A percentile compares a stretch with the other conserved stretches of the same genome.
Evolutionary conservation across 2,329 filamentous ascomycete species (phyloP).

Genomic region (Colletotrichum theobromicola): DNA sequence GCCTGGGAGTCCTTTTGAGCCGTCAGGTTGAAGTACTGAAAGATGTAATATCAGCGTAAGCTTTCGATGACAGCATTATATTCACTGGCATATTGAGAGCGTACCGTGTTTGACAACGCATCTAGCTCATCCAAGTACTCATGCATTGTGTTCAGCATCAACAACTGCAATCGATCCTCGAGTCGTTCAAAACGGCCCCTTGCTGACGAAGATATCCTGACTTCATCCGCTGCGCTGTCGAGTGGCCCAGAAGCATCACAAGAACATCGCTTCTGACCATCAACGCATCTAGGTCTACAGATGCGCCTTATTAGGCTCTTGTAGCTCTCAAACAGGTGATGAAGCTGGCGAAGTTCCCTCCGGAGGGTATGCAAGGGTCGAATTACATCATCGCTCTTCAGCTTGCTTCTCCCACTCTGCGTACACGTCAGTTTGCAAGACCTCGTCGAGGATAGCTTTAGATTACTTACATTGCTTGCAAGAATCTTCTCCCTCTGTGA

Average conservation of each 20-base stretch:
- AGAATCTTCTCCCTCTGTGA: slow-evolving; percentile 38
- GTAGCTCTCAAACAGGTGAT: slow-evolving; percentile 66
- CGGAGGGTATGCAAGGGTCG: slow-evolving; percentile 63
- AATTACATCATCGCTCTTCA: slow-evolving; percentile 58
- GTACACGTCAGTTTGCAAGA: slow-evolving; percentile 3
- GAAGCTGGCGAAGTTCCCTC: slow-evolving; percentile 63
- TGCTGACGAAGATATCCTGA: slow-evolving; percentile 48
- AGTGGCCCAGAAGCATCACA: not conserved
- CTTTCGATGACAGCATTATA: too few species aligned
- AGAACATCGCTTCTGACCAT: not conserved
- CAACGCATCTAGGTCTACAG: slow-evolving; percentile 45
- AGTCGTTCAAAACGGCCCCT: slow-evolving; percentile 64
- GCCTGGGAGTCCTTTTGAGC: slow-evolving; percentile 76
- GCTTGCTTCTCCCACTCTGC: slow-evolving; percentile 25
- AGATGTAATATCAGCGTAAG: slow-evolving; percentile 12
- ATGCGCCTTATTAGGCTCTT: slow-evolving; percentile 65
- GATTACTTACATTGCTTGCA: slow-evolving; percentile 34
- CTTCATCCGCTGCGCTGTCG: slow-evolving; percentile 9
- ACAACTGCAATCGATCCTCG: slow-evolving; percentile 61
- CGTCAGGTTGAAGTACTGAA: slow-evolving; percentile 78
- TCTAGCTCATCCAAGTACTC: slow-evolving; percentile 74
- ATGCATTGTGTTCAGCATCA: slow-evolving; percentile 66
- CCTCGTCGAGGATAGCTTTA: not conserved
- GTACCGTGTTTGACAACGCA: slow-evolving; percentile 70
- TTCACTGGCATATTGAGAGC: slow-evolving; percentile 22